These are phyloP conservation scores for Isoetes taiwanensis DNA, from an alignment of 75 land plant species.

Conservation along the genomic window DNA sequence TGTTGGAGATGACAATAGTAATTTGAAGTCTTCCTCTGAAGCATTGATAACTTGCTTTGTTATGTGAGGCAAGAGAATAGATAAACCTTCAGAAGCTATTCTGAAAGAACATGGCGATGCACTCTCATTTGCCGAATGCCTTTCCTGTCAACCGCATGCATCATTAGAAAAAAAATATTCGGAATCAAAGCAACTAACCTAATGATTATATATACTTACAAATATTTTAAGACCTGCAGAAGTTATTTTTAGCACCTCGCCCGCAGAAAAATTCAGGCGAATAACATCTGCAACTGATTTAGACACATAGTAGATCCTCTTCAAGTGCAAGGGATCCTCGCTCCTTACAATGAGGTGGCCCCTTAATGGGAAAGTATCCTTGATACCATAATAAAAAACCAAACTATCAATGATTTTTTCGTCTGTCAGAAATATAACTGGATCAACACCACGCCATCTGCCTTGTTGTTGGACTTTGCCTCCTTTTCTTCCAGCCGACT, in stretches of 20 bases:
- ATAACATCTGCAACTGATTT: slow-evolving; percentile 62
- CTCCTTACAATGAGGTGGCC: slow-evolving; percentile 76
- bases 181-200: not conserved
- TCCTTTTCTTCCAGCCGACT: too few relatives aligned
- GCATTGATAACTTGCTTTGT: slow-evolving; percentile 58
- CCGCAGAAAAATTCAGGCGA: slow-evolving; percentile 49
- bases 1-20: slow-evolving; percentile 46
- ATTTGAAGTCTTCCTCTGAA: slow-evolving; percentile 51
- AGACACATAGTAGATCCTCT: slow-evolving; percentile 88
- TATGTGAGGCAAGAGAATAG: slow-evolving; percentile 73
- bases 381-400: slow-evolving; percentile 66
- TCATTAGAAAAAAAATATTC: not conserved
- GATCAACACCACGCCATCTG: slow-evolving; percentile 90
- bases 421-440: slow-evolving; percentile 75
- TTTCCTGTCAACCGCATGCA: slow-evolving; percentile 41
- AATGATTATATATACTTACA: too few relatives aligned
- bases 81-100: slow-evolving; percentile 95
- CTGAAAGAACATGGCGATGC: slow-evolving; percentile 50
- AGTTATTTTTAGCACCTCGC: slow-evolving; percentile 85
- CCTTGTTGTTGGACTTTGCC: slow-evolving; percentile 61
- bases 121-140: slow-evolving; percentile 67
- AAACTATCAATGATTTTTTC: slow-evolving; percentile 46
- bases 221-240: slow-evolving; percentile 86
- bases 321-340: slow-evolving; percentile 54
- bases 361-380: slow-evolving; percentile 40